Percentiles rank a stretch among this genome's conserved stretches.
phyloP scores from a whole-genome alignment of 179 eudicot species.

The Drosera spatulata region DNA sequence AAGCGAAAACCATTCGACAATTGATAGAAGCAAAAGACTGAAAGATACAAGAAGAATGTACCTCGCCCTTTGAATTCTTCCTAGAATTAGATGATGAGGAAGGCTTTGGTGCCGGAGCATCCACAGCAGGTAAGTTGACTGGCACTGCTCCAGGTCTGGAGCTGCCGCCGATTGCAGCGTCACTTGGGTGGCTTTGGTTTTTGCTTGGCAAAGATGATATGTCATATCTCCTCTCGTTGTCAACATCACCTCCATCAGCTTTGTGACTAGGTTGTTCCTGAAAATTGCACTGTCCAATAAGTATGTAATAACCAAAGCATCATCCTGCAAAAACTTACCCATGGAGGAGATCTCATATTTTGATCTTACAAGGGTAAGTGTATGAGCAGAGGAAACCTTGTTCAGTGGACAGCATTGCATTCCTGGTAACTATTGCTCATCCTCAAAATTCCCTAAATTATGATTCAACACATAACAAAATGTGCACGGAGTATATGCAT shows the following conservation, averaged over 20 bases:
- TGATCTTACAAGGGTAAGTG: too few relatives aligned
- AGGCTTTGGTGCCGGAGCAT: constrained; percentile 17
- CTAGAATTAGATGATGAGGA: constrained; percentile 18
- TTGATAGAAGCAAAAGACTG: background rate
- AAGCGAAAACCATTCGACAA: too few relatives aligned
- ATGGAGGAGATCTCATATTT: too few relatives aligned
- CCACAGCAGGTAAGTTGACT: constrained; percentile 11
- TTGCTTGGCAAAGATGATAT: constrained; percentile 11
- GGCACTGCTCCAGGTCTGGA: constrained; percentile 19
- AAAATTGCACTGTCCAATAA: background rate
- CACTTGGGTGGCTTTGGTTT: constrained; percentile 18
- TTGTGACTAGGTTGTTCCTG: constrained; percentile 19
- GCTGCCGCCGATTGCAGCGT: constrained; percentile 14
- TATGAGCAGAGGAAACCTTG: too few relatives aligned
- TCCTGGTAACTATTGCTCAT: too few relatives aligned
- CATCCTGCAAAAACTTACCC: too few relatives aligned
- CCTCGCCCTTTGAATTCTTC: constrained; percentile 48
- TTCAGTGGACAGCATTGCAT: too few relatives aligned
- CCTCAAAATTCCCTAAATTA: too few relatives aligned
- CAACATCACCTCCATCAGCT: constrained; percentile 19
- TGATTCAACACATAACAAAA: too few relatives aligned
- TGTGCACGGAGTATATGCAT: too few relatives aligned
- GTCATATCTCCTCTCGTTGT: constrained; percentile 23
- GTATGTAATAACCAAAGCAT: too few relatives aligned
- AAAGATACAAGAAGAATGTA: constrained; percentile 9